Conservation (phyloP, 2,329 filamentous ascomycete genomes). For the Hypoxylon sp. region DNA sequence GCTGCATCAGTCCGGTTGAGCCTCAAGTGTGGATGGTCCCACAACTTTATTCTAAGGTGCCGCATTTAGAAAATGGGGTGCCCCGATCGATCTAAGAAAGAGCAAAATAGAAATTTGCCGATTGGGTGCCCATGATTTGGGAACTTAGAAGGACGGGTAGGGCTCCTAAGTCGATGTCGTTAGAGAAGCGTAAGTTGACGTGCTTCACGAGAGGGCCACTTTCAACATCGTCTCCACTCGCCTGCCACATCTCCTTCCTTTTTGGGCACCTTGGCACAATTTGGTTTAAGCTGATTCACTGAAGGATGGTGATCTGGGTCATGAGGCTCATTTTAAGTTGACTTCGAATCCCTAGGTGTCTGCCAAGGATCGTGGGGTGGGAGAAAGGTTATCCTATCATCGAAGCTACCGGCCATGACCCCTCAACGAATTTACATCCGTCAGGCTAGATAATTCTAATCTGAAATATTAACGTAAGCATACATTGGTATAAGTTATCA, state of each 20-base stretch:
- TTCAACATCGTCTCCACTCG: slow-evolving; percentile 27
- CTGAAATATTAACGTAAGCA: not conserved
- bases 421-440: not conserved
- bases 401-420: not conserved
- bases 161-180: slow-evolving; percentile 31
- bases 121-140: slow-evolving; percentile 14
- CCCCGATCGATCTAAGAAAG: slow-evolving; percentile 17
- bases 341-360: not conserved
- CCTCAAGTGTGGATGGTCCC: slow-evolving; percentile 37
- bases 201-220: slow-evolving; percentile 31
- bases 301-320: not conserved
- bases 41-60: slow-evolving; percentile 11
- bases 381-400: not conserved
- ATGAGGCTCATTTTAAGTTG: not conserved
- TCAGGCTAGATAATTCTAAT: not conserved
- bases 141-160: slow-evolving; percentile 5
- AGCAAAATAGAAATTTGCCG: slow-evolving; percentile 10
- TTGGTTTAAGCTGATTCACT: slow-evolving; percentile 18
- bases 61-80: slow-evolving; percentile 21
- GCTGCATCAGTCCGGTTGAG: slow-evolving; percentile 21
- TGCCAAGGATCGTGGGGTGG: not conserved
- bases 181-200: slow-evolving; percentile 36
- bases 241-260: slow-evolving; percentile 19
- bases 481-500: not conserved
- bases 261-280: slow-evolving; percentile 13